These are phyloP conservation scores for Cutaneotrichosporon mucoides DNA, from an alignment of 1,284 basidiomycete species.

Conservation along the genomic window DNA sequence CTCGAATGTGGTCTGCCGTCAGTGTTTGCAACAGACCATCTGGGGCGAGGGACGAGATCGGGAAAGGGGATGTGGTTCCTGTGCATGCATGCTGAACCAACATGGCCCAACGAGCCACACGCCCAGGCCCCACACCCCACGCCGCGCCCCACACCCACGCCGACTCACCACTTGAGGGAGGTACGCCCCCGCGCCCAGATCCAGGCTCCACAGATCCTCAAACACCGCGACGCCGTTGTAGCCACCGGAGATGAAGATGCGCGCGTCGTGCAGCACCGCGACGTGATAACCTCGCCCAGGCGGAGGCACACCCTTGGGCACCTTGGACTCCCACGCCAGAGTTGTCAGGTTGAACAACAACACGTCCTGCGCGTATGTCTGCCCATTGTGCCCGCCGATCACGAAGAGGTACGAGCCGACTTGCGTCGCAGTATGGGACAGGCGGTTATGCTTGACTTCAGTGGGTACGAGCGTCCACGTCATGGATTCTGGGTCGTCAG, in stretches of 20 bases:
- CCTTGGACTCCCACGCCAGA: constrained; percentile 54
- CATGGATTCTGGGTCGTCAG: constrained; percentile 57
- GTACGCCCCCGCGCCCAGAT: constrained; percentile 82
- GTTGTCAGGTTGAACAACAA: constrained; percentile 79
- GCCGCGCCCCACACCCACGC: no score
- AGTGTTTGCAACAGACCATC: background rate
- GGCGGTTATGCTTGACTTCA: constrained; percentile 60
- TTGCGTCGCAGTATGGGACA: constrained; percentile 83
- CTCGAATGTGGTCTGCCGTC: constrained; percentile 38
- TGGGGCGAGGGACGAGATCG: no score
- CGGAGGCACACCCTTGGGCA: constrained; percentile 62
- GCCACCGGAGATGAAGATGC: constrained; percentile 81
- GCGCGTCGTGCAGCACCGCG: constrained; percentile 72
- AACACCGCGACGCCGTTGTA: constrained; percentile 76
- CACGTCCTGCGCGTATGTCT: constrained; percentile 71
- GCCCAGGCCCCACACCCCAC: no score
- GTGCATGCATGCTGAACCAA: no score
- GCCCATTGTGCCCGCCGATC: constrained; percentile 79
- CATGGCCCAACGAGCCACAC: no score
- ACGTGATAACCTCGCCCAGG: constrained; percentile 70
- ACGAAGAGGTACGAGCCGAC: constrained; percentile 92
- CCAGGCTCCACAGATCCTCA: constrained; percentile 78
- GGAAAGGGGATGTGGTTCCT: no score
- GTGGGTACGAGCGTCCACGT: constrained; percentile 65
- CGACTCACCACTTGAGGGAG: constrained; percentile 73